These are phyloP conservation scores for Pseudomonodictys pantanalensis DNA, from an alignment of 495 filamentous ascomycete species.

Conservation along the genomic window DNA sequence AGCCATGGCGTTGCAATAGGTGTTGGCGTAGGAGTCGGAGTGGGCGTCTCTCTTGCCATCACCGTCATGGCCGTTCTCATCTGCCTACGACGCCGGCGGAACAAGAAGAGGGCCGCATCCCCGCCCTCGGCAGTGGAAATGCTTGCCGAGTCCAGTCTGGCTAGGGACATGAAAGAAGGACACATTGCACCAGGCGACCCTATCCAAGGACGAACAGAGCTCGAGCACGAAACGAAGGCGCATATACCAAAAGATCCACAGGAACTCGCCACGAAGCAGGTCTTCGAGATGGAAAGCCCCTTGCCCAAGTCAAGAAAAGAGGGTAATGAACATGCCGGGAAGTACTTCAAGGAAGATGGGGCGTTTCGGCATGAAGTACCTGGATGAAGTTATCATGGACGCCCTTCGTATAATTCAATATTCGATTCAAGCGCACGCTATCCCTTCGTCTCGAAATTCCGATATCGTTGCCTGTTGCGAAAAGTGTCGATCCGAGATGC, in stretches of 20 bases:
- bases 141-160: no score
- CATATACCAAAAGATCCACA: constrained; percentile 3
- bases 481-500: no score
- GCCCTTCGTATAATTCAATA: no score
- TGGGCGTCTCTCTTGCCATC: neutral
- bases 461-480: no score
- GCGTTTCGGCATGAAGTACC: neutral
- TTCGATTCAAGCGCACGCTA: no score
- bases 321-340: neutral
- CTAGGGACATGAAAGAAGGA: no score
- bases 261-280: neutral
- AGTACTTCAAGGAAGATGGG: neutral
- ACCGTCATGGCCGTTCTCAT: neutral
- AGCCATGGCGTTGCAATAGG: constrained; percentile 4
- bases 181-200: no score
- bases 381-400: no score
- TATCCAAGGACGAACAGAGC: no score
- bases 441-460: no score
- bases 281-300: neutral
- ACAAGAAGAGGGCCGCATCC: neutral
- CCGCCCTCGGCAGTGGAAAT: no score
- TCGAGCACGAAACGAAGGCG: no score
- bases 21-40: constrained; percentile 13
- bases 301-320: neutral
- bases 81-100: neutral